Evolutionary conservation across 2,329 filamentous ascomycete genomes (phyloP).

Genomic region (Fusarium multiceps): DNA sequence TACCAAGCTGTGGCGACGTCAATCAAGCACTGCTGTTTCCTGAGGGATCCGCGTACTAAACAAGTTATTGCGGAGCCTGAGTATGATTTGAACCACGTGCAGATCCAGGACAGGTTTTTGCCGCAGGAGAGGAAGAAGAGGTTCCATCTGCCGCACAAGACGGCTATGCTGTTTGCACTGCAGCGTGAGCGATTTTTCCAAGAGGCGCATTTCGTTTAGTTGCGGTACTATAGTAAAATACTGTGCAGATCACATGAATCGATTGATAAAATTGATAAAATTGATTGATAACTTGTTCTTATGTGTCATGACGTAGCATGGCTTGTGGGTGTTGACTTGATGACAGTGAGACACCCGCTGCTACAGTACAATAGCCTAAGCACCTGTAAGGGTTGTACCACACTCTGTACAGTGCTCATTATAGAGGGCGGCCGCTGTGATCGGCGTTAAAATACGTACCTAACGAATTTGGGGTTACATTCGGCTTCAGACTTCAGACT

Average conservation of each 20-base stretch:
- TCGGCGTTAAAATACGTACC: conserved; percentile 9
- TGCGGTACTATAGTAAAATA: background rate
- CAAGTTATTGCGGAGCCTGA: conserved; percentile 45
- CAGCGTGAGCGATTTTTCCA: conserved; percentile 47
- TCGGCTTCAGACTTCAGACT: background rate
- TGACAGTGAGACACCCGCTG: background rate
- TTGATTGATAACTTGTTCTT: background rate
- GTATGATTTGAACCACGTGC: conserved; percentile 37
- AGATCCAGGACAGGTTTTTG: conserved; percentile 43
- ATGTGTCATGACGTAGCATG: conserved; percentile 13
- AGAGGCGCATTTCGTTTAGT: conserved; percentile 41
- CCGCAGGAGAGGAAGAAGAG: conserved; percentile 47
- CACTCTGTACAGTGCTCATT: background rate
- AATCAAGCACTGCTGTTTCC: conserved; percentile 46
- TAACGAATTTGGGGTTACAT: conserved; percentile 1
- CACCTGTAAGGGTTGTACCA: background rate
- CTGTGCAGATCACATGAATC: background rate
- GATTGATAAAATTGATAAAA: conserved; percentile 10
- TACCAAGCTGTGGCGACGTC: conserved; percentile 45
- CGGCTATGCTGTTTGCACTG: conserved; percentile 43
- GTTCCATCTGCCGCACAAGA: conserved; percentile 47
- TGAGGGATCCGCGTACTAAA: conserved; percentile 45
- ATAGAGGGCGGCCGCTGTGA: background rate
- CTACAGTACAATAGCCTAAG: background rate
- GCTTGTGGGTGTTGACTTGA: background rate